A percentile compares a stretch with the other conserved stretches of the same genome.
Evolutionary conservation across 768 basidiomycete genomes (phyloP).

Genomic region (Myochromella boudieri): DNA sequence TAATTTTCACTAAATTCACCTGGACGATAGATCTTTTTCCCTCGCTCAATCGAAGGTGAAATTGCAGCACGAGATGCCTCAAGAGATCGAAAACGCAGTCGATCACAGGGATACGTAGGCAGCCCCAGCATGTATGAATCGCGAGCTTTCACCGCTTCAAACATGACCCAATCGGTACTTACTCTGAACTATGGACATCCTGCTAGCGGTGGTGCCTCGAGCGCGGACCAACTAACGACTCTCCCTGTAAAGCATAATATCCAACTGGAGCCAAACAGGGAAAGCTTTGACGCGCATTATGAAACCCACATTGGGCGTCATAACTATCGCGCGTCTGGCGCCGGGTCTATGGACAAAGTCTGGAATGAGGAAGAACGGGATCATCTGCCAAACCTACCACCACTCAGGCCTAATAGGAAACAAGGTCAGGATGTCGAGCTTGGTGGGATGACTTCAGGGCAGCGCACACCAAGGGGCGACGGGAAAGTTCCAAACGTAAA

Average conservation of each 20-base stretch:
- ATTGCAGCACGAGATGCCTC: conserved; percentile 51
- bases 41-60: conserved; percentile 70
- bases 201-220: conserved; percentile 8
- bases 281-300: conserved; percentile 18
- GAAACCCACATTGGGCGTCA: conserved; percentile 6
- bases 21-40: conserved; percentile 74
- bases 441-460: conserved; percentile 28
- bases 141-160: conserved; percentile 17
- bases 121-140: conserved; percentile 22
- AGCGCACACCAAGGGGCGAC: not conserved
- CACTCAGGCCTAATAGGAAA: conserved; percentile 43
- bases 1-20: not conserved
- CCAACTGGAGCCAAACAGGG: conserved; percentile 16
- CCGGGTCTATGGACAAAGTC: conserved; percentile 19
- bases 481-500: conserved; percentile 36
- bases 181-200: conserved; percentile 10
- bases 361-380: conserved; percentile 33
- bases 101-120: conserved; percentile 21
- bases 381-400: conserved; percentile 24
- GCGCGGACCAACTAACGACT: conserved; percentile 34
- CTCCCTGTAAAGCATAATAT: conserved; percentile 31
- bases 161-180: conserved; percentile 17
- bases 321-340: not conserved
- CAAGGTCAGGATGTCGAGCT: conserved; percentile 37
- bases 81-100: conserved; percentile 37